phyloP scores from a whole-genome alignment of 75 land plant species.

The Pinus albicaulis region DNA sequence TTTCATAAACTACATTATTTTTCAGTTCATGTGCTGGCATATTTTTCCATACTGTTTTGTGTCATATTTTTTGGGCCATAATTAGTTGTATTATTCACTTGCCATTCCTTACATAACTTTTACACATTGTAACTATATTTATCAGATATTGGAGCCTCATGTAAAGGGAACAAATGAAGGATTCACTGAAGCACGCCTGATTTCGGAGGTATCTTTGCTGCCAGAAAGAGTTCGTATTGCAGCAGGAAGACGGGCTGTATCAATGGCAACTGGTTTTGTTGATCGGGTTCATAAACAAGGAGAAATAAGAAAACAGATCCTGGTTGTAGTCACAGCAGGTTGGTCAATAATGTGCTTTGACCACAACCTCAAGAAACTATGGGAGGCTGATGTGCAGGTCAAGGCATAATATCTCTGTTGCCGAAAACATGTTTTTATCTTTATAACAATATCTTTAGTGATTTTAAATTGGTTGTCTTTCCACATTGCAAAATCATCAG shows the following conservation, averaged over 20 bases:
- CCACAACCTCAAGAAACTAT: constrained; percentile 91
- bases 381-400: constrained; percentile 92
- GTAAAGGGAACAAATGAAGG: constrained; percentile 63
- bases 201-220: constrained; percentile 74
- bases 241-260: constrained; percentile 88
- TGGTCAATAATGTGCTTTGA: constrained; percentile 97
- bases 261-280: constrained; percentile 81
- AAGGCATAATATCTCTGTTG: not conserved
- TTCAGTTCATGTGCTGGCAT: not conserved
- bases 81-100: not conserved
- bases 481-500: not conserved
- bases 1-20: not conserved
- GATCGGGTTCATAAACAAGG: constrained; percentile 55
- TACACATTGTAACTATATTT: not conserved
- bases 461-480: constrained; percentile 1
- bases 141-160: constrained; percentile 69
- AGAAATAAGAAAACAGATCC: constrained; percentile 69
- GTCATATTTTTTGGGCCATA: not conserved
- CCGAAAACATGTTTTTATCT: not conserved
- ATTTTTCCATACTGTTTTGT: not conserved
- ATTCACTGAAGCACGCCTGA: constrained; percentile 72
- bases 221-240: constrained; percentile 81
- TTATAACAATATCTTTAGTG: not conserved
- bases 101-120: not conserved
- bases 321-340: constrained; percentile 97